A percentile compares a stretch with the other conserved stretches of the same genome.
These are phyloP conservation scores for Cutaneotrichosporon cavernicola DNA, from an alignment of 1,284 basidiomycete genomes.

Conservation along the genomic window DNA sequence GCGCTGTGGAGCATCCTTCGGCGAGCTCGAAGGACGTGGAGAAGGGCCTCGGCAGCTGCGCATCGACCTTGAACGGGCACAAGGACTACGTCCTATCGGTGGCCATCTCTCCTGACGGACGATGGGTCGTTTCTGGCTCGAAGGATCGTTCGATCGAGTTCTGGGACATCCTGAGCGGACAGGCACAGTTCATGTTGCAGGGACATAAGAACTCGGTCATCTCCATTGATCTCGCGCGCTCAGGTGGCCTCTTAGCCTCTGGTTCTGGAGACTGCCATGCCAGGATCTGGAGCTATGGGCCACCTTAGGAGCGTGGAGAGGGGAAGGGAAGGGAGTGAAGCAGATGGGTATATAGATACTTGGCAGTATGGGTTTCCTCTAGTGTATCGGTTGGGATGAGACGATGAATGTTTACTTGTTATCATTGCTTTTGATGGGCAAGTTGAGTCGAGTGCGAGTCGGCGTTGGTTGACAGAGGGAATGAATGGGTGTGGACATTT, in stretches of 20 bases:
- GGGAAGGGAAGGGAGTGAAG: background rate
- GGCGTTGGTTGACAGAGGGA: too few species aligned
- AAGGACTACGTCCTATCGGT: slow-evolving; percentile 60
- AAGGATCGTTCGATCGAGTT: slow-evolving; percentile 87
- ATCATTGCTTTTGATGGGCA: background rate
- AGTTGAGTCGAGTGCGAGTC: background rate
- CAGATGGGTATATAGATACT: background rate
- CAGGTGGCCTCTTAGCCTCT: slow-evolving; percentile 73
- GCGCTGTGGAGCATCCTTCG: slow-evolving; percentile 37
- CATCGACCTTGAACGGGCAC: slow-evolving; percentile 77
- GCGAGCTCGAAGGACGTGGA: slow-evolving; percentile 46
- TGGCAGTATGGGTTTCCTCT: background rate
- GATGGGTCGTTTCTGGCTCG: slow-evolving; percentile 85
- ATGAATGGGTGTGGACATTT: too few species aligned
- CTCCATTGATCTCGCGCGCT: slow-evolving; percentile 74
- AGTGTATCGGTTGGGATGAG: background rate
- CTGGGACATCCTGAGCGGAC: slow-evolving; percentile 74
- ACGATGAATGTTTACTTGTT: slow-evolving; percentile 1
- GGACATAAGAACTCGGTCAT: slow-evolving; percentile 91
- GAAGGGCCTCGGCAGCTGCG: slow-evolving; percentile 61
- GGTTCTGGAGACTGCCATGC: slow-evolving; percentile 84
- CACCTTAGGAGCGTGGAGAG: slow-evolving; percentile 18
- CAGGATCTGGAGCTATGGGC: slow-evolving; percentile 64
- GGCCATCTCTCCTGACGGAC: slow-evolving; percentile 76
- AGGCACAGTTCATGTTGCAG: slow-evolving; percentile 78